Evolutionary conservation across 1,139 yeast species (phyloP), one percentile per base, ranked within the genome.

Genomic region (Meyerozyma elateridarum): DNA sequence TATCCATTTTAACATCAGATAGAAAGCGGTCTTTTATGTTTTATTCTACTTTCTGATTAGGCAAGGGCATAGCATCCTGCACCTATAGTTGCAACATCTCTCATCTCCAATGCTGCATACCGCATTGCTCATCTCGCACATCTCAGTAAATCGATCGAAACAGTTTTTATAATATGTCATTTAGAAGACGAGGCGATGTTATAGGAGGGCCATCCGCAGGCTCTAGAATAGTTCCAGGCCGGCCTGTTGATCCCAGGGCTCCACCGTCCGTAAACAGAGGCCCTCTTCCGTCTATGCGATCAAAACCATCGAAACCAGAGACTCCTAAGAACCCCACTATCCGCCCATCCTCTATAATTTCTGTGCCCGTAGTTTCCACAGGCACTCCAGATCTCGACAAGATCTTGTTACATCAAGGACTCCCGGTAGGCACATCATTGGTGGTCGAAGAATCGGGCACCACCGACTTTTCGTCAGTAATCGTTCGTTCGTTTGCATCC

Each of bases 401-500:
- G 41, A 59, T 87, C 2, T 54, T 91, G 35, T 75, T 74, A 1
- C 97, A 91, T 54, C 85, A 77, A 39, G 98, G 98, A 0, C 52
- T 89, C 11, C 97, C 97, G 1, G 48, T 85, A 12, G 95, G 96
- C 1, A 58, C 70, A 9, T 70, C 85, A 5, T 51, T 88, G 27
- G 54, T 89, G 12, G 52, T 91, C 3, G 91, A 87, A 51, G 98
- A 91, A 51, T 72, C 77, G 9, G 94, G 95, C 0, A 80, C 93
- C 11, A 89, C 98, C 0, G 97, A 91, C 50, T 91, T 88, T 52
- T 71, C 84, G 3, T 73, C 88, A n/a, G 79, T 85, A 8, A 46
- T 91, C 24, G 54, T 80, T 22, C 75, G 91, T 40, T 66, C 78
- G 3, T 85, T 79, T 63, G 79, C 85, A 1, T 72, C 95, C 0